These are phyloP conservation scores for Globisporangium perplexum DNA, from an alignment of 352 stramenopile species.

Conservation along the genomic window DNA sequence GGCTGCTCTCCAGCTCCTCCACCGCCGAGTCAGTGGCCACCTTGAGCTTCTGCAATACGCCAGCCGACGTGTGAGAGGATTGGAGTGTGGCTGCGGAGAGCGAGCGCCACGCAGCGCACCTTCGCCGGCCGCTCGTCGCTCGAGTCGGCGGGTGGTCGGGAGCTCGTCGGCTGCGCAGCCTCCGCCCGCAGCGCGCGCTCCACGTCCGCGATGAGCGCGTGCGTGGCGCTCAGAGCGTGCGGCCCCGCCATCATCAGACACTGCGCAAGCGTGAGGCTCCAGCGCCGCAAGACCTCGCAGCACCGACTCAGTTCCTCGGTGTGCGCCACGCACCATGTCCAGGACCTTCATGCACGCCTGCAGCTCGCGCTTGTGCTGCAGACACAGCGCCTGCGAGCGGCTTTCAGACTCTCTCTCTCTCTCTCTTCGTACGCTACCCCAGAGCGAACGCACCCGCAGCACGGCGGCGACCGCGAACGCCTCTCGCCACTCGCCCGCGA, in stretches of 20 bases:
- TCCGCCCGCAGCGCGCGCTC: constrained; percentile 19
- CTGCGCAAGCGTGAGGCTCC: constrained; percentile 7
- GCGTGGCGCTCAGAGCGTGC: constrained; percentile 29
- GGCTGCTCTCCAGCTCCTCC: constrained; percentile 3
- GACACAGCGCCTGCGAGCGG: constrained; percentile 22
- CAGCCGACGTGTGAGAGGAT: background rate
- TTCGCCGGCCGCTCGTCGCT: constrained; percentile 7
- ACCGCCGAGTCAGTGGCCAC: no score
- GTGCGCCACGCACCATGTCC: constrained; percentile 43
- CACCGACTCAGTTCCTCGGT: no score
- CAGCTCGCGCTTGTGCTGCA: constrained; percentile 17
- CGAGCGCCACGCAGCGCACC: background rate
- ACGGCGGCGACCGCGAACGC: constrained; percentile 53
- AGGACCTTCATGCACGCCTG: constrained; percentile 36
- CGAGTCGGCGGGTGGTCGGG: background rate
- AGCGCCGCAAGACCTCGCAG: background rate
- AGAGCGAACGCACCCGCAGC: constrained; percentile 26
- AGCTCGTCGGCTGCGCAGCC: background rate
- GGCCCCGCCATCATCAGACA: constrained; percentile 77
- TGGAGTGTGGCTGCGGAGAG: background rate
- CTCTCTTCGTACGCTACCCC: background rate
- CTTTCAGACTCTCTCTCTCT: background rate
- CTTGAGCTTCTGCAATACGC: constrained; percentile 3
- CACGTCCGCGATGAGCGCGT: constrained; percentile 38
- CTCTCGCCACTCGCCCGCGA: constrained; percentile 48